Conservation (phyloP, 2,329 filamentous ascomycete species). For the Fusarium sp. region DNA sequence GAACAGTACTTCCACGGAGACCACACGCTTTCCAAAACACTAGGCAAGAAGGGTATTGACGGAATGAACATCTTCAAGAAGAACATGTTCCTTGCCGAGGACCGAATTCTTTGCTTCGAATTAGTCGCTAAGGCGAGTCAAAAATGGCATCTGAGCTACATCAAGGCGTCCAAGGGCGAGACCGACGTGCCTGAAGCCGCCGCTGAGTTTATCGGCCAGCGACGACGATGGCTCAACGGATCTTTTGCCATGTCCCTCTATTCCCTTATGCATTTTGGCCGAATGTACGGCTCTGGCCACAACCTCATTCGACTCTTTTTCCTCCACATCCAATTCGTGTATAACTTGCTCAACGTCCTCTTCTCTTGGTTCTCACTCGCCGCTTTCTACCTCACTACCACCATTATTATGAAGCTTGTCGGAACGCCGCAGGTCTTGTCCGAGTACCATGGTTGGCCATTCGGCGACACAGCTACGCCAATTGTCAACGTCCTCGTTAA, state of each 20-base stretch:
- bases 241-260: slow-evolving; percentile 44
- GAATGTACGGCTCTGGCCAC: slow-evolving; percentile 41
- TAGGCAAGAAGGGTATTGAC: slow-evolving; percentile 45
- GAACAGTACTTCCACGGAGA: slow-evolving; percentile 45
- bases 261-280: slow-evolving; percentile 43
- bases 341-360: slow-evolving; percentile 42
- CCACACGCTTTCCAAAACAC: slow-evolving; percentile 41
- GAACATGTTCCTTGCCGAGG: slow-evolving; percentile 45
- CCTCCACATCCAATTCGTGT: slow-evolving; percentile 42
- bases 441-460: slow-evolving; percentile 40
- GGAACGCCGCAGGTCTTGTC: slow-evolving; percentile 36
- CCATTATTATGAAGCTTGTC: slow-evolving; percentile 43
- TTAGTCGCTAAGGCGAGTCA: slow-evolving; percentile 43
- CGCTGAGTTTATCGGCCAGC: slow-evolving; percentile 41
- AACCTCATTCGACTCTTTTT: slow-evolving; percentile 42
- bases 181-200: slow-evolving; percentile 43
- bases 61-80: slow-evolving; percentile 47
- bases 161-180: slow-evolving; percentile 44
- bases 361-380: slow-evolving; percentile 43
- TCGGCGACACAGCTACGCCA: slow-evolving; percentile 39
- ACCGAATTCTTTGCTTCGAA: slow-evolving; percentile 44
- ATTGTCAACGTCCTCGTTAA: slow-evolving; percentile 42
- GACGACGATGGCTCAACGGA: slow-evolving; percentile 43
- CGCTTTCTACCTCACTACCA: slow-evolving; percentile 41
- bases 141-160: slow-evolving; percentile 45